Evolutionary conservation across 257 asterid species (phyloP).

Genomic region (Mentha longifolia): DNA sequence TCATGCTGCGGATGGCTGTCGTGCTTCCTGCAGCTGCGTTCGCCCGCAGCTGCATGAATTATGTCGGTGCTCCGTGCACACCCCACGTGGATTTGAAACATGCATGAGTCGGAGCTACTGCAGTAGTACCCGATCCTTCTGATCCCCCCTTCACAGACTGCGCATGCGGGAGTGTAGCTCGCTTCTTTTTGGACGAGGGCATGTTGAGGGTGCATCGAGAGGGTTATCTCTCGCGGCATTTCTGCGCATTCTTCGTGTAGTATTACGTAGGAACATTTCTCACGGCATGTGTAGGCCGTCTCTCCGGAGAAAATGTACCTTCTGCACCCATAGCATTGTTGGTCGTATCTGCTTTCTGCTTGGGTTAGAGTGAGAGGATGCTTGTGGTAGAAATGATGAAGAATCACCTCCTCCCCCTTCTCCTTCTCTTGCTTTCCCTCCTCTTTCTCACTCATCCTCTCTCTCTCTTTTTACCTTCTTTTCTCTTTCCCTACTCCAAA

Average conservation of each 20-base stretch:
- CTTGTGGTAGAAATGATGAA: neutral
- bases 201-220: slow-evolving; percentile 11
- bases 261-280: neutral
- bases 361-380: neutral
- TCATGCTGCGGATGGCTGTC: neutral
- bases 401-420: too few species aligned
- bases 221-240: slow-evolving; percentile 24
- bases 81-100: neutral
- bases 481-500: too few species aligned
- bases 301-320: neutral
- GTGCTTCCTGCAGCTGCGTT: neutral
- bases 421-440: too few species aligned
- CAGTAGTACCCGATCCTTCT: neutral
- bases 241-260: slow-evolving; percentile 19
- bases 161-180: neutral
- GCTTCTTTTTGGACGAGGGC: neutral
- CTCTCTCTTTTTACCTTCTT: too few species aligned
- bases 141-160: neutral
- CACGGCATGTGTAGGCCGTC: neutral
- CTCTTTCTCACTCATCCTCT: too few species aligned
- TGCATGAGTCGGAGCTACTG: neutral
- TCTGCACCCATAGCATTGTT: neutral
- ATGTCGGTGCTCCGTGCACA: neutral
- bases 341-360: neutral
- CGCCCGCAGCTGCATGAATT: too few species aligned